Conservation (phyloP, 2,329 filamentous ascomycete genomes). For the Leptodontidium sp. region DNA sequence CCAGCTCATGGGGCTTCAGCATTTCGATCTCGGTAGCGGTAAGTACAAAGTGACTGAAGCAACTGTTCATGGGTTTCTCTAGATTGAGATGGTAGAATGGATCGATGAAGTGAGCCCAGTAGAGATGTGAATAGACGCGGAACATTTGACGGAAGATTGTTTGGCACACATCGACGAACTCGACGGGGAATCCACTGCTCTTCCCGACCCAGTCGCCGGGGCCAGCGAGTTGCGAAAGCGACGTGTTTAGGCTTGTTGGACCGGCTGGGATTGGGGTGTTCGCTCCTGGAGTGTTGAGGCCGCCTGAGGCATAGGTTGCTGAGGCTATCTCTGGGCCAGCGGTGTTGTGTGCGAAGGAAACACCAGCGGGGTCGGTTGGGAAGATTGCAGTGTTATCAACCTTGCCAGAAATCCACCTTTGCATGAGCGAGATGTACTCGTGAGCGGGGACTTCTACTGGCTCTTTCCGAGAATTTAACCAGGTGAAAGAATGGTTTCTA, state of each 20-base stretch:
- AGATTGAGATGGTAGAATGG: constrained; percentile 85
- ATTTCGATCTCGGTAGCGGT: constrained; percentile 84
- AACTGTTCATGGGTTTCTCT: constrained; percentile 84
- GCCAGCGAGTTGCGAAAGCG: constrained; percentile 69
- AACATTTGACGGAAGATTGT: constrained; percentile 98
- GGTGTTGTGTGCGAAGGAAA: constrained; percentile 71
- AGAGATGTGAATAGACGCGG: constrained; percentile 95
- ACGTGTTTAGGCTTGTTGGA: constrained; percentile 55
- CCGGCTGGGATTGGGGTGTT: constrained; percentile 49
- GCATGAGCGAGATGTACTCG: constrained; percentile 94
- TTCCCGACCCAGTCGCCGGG: constrained; percentile 85
- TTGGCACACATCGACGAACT: constrained; percentile 90
- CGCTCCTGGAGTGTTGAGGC: constrained; percentile 54
- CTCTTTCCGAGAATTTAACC: constrained; percentile 87
- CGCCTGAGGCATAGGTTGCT: constrained; percentile 62
- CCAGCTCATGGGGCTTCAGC: constrained; percentile 86
- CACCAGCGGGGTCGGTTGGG: constrained; percentile 80
- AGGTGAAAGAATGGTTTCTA: constrained; percentile 93
- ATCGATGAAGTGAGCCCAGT: constrained; percentile 92
- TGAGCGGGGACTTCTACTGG: constrained; percentile 91
- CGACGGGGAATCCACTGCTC: constrained; percentile 88
- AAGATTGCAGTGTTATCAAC: constrained; percentile 91
- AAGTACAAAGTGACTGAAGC: constrained; percentile 85
- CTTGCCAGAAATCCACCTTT: constrained; percentile 97
- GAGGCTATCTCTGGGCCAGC: constrained; percentile 65